These are phyloP conservation scores for Penicillium silybi DNA, from an alignment of 495 filamentous ascomycete genomes.

Conservation along the genomic window DNA sequence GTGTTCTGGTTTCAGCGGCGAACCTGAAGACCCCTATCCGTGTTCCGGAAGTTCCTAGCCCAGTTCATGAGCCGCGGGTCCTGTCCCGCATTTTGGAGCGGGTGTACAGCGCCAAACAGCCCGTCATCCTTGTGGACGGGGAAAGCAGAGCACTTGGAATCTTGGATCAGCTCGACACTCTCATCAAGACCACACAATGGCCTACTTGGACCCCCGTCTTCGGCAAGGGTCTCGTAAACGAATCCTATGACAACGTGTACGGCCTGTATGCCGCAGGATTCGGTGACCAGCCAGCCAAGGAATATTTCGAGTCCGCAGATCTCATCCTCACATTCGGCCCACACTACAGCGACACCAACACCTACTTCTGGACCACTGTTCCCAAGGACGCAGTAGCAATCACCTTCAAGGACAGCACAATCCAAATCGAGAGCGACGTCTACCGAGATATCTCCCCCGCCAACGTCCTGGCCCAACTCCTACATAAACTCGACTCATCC, in stretches of 20 bases:
- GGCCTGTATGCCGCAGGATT: constrained; percentile 32
- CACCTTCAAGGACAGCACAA: constrained; percentile 21
- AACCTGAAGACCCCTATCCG: constrained; percentile 18
- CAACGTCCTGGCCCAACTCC: constrained; percentile 16
- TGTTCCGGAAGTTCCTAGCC: constrained; percentile 9
- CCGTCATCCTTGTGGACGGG: constrained; percentile 37
- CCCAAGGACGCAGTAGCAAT: constrained; percentile 26
- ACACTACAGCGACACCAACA: constrained; percentile 38
- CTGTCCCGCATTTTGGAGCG: constrained; percentile 23
- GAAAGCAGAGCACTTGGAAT: constrained; percentile 24
- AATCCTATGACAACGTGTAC: constrained; percentile 30
- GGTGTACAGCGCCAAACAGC: constrained; percentile 30
- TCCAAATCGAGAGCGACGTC: constrained; percentile 27
- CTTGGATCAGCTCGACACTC: constrained; percentile 23
- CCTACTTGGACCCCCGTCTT: constrained; percentile 33
- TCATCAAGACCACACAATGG: constrained; percentile 25
- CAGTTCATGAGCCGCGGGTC: constrained; percentile 16
- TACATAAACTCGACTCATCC: constrained; percentile 17
- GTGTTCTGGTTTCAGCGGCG: constrained; percentile 21
- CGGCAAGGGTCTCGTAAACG: constrained; percentile 38
- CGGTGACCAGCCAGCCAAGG: constrained; percentile 17
- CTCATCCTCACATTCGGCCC: constrained; percentile 32
- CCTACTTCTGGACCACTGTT: constrained; percentile 25
- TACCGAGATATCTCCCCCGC: constrained; percentile 22
- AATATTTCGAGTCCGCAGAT: constrained; percentile 31